Evolutionary conservation across 2,329 filamentous ascomycete genomes (phyloP).

Genomic region (Penicillium oxalicum): DNA sequence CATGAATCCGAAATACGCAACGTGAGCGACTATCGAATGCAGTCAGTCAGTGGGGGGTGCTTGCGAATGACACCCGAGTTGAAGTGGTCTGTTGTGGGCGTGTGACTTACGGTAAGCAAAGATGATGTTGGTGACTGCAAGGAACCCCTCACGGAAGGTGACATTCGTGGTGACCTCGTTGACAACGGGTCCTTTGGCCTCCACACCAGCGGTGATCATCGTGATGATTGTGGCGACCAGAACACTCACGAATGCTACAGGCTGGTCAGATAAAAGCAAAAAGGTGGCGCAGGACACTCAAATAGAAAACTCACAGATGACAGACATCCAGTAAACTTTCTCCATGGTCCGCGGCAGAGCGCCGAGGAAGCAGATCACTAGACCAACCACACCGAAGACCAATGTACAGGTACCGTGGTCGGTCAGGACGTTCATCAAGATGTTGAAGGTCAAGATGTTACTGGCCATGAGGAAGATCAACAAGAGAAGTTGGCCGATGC

Average conservation of each 20-base stretch:
- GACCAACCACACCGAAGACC: slow-evolving; percentile 54
- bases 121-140: slow-evolving; percentile 61
- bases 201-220: slow-evolving; percentile 58
- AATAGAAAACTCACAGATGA: slow-evolving; percentile 43
- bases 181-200: slow-evolving; percentile 35
- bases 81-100: no score
- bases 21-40: slow-evolving; percentile 44
- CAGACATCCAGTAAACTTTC: slow-evolving; percentile 56
- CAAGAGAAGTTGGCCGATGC: slow-evolving; percentile 56
- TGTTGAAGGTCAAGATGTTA: slow-evolving; percentile 64
- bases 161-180: slow-evolving; percentile 36
- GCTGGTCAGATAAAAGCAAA: slow-evolving; percentile 7
- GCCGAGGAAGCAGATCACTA: slow-evolving; percentile 53
- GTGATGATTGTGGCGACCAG: slow-evolving; percentile 58
- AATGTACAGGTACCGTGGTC: slow-evolving; percentile 58
- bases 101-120: slow-evolving; percentile 55
- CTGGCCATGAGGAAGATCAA: slow-evolving; percentile 64
- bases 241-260: slow-evolving; percentile 56
- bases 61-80: no score
- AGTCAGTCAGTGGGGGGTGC: no score
- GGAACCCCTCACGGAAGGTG: slow-evolving; percentile 51
- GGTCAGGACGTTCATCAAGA: slow-evolving; percentile 61
- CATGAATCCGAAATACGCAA: slow-evolving; percentile 62
- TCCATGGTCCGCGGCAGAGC: slow-evolving; percentile 58
- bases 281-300: no score